Evolutionary conservation across 2,329 filamentous ascomycete species (phyloP).

Genomic region (Colletotrichum sp.): DNA sequence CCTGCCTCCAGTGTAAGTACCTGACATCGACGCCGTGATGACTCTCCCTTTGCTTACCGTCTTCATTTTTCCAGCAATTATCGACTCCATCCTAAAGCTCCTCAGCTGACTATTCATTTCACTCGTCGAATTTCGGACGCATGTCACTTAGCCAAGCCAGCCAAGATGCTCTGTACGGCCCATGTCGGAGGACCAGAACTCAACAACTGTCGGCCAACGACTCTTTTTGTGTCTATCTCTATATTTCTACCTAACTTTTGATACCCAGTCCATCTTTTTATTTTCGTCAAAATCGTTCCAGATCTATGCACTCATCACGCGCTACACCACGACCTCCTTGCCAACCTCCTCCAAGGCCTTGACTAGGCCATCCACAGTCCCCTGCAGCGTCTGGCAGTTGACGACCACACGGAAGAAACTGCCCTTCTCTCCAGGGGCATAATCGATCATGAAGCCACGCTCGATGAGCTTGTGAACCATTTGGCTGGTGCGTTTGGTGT

Average conservation of each 20-base stretch:
- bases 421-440: conserved; percentile 60
- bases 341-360: conserved; percentile 57
- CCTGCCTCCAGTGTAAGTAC: not conserved
- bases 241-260: not conserved
- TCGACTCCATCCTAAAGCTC: not conserved
- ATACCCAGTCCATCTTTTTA: not conserved
- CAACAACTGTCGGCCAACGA: not conserved
- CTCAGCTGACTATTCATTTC: not conserved
- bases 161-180: not conserved
- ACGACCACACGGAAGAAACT: conserved; percentile 66
- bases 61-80: not conserved
- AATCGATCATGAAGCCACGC: conserved; percentile 66
- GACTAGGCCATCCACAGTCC: conserved; percentile 58
- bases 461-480: conserved; percentile 54
- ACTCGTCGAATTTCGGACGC: not conserved
- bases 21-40: not conserved
- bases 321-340: conserved; percentile 24
- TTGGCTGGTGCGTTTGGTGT: conserved; percentile 52
- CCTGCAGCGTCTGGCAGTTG: conserved; percentile 57
- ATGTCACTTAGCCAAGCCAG: not conserved
- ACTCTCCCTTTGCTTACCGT: not conserved
- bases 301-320: not conserved
- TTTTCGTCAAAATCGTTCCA: not conserved
- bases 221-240: not conserved
- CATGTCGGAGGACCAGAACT: not conserved